Conservation (phyloP, 2,329 filamentous ascomycete species). For the Orbilia ellipsospora region DNA sequence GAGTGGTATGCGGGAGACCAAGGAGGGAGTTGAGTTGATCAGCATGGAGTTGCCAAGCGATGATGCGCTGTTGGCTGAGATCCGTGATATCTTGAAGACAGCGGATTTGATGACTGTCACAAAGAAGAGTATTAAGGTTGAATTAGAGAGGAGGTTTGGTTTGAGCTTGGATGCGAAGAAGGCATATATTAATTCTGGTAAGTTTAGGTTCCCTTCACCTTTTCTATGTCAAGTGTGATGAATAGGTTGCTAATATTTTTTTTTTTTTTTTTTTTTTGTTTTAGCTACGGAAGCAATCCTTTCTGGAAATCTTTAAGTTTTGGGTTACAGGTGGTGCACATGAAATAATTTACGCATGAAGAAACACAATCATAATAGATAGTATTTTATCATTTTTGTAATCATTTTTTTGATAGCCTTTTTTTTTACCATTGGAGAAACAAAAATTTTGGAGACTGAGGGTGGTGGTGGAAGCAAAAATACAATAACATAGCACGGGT, state of each 20-base stretch:
- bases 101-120: conserved; percentile 97
- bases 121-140: conserved; percentile 96
- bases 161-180: conserved; percentile 86
- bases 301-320: conserved; percentile 75
- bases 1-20: conserved; percentile 68
- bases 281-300: conserved; percentile 81
- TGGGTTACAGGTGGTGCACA: neutral
- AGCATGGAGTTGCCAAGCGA: conserved; percentile 85
- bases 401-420: neutral
- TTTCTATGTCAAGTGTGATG: neutral
- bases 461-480: neutral
- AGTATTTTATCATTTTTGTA: conserved; percentile 1
- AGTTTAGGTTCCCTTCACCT: conserved; percentile 62
- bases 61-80: conserved; percentile 90
- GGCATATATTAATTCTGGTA: conserved; percentile 93
- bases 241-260: conserved; percentile 59
- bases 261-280: conserved; percentile 38
- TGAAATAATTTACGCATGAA: neutral
- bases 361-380: neutral
- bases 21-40: conserved; percentile 77
- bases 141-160: conserved; percentile 90
- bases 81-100: conserved; percentile 88
- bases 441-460: neutral
- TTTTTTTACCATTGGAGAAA: neutral
- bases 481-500: neutral